Evolutionary conservation across 2,329 filamentous ascomycete species (phyloP).

Genomic region (Davidsoniella neocaledoniae): DNA sequence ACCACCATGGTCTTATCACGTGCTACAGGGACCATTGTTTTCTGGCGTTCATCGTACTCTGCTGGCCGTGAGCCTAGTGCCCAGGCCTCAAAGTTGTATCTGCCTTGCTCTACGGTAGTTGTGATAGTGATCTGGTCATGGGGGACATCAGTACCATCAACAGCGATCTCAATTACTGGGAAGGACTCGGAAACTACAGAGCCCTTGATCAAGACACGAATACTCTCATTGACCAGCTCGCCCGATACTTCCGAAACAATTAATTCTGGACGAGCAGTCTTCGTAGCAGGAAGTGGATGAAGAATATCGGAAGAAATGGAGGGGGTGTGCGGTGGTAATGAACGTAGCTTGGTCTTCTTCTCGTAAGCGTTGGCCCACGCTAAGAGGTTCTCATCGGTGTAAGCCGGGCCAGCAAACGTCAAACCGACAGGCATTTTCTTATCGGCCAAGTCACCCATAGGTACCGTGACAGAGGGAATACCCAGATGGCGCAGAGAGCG

Average conservation of each 20-base stretch:
- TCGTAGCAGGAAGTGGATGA: neutral
- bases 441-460: slow-evolving; percentile 32
- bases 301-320: slow-evolving; percentile 10
- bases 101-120: neutral
- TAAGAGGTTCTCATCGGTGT: slow-evolving; percentile 23
- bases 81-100: slow-evolving; percentile 6
- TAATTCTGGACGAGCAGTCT: neutral
- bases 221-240: neutral
- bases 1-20: slow-evolving; percentile 15
- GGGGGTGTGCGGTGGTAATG: slow-evolving; percentile 12
- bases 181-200: neutral
- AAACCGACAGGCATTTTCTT: slow-evolving; percentile 34
- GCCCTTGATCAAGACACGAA: neutral
- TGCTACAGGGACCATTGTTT: slow-evolving; percentile 13
- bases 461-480: slow-evolving; percentile 34
- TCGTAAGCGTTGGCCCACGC: slow-evolving; percentile 16
- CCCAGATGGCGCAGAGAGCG: slow-evolving; percentile 35
- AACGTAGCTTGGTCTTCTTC: slow-evolving; percentile 3
- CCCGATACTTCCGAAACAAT: neutral
- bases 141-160: slow-evolving; percentile 4
- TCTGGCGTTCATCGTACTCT: slow-evolving; percentile 10
- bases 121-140: neutral
- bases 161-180: slow-evolving; percentile 2
- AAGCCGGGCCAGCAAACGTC: slow-evolving; percentile 33
- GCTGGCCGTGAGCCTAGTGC: neutral